Percentiles rank a stretch among this genome's conserved stretches.
phyloP scores from a whole-genome alignment of 73 alveolate genomes.

The Tetrahymena borealis region DNA sequence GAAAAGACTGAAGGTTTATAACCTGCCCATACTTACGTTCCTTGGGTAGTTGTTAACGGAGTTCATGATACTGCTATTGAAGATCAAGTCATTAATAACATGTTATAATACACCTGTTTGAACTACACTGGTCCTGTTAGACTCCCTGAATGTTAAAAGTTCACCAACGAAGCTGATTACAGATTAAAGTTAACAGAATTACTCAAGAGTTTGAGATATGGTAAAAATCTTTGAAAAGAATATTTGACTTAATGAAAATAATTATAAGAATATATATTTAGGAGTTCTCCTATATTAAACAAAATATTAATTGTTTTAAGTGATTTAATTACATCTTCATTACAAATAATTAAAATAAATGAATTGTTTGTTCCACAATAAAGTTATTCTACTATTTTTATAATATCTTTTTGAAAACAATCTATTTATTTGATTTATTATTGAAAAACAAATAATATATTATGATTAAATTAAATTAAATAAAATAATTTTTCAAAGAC shows the following conservation, averaged over 20 bases:
- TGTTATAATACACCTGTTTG: conserved; percentile 45
- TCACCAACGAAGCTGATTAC: background rate
- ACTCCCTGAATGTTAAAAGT: background rate
- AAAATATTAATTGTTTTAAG: too few relatives aligned
- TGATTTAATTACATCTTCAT: too few relatives aligned
- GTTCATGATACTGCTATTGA: conserved; percentile 46
- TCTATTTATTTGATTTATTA: too few relatives aligned
- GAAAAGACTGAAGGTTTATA: conserved; percentile 34
- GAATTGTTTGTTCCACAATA: too few relatives aligned
- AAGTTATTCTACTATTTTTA: too few relatives aligned
- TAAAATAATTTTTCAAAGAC: too few relatives aligned
- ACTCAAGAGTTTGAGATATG: background rate
- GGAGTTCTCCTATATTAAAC: too few relatives aligned
- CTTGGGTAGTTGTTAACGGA: conserved; percentile 56
- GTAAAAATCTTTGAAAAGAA: background rate
- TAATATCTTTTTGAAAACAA: too few relatives aligned
- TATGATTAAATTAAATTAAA: too few relatives aligned
- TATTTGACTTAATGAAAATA: background rate
- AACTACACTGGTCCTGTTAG: background rate
- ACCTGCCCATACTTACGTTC: conserved; percentile 42
- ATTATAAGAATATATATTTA: too few relatives aligned
- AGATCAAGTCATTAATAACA: conserved; percentile 29
- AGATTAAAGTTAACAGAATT: background rate
- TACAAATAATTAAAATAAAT: too few relatives aligned
- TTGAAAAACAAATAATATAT: too few relatives aligned